phyloP scores from a whole-genome alignment of 208 protist genomes.

The Naegleria gruberi region DNA sequence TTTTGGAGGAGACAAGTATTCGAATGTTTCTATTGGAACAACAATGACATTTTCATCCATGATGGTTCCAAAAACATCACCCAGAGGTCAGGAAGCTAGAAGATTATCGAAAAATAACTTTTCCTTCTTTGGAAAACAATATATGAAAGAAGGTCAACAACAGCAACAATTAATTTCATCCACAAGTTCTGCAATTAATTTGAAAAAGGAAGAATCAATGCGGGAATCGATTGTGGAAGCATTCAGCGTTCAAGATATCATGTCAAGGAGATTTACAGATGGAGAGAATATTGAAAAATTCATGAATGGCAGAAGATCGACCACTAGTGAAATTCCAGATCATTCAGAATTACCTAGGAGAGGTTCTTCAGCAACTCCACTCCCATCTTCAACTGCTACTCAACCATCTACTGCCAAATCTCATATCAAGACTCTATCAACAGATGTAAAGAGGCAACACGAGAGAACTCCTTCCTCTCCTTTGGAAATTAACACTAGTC shows the following conservation, averaged over 20 bases:
- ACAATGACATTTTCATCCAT: background rate
- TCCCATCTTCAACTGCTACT: background rate
- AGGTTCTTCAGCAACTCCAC: background rate
- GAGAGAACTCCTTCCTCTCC: background rate
- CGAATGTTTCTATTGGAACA: background rate
- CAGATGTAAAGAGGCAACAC: too few species aligned
- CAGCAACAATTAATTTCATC: background rate
- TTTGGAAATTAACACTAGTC: background rate
- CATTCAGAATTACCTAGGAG: too few species aligned
- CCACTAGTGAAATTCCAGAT: background rate
- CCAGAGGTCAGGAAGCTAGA: background rate
- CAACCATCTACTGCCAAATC: background rate
- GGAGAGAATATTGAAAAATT: background rate
- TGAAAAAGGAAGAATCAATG: background rate
- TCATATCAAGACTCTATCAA: background rate
- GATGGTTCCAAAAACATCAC: background rate
- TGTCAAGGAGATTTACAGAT: too few species aligned
- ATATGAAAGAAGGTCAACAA: background rate
- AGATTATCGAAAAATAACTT: background rate
- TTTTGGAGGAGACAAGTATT: background rate
- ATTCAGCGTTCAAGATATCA: background rate
- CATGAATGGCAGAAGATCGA: background rate
- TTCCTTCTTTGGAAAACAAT: background rate
- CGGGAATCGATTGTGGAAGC: background rate
- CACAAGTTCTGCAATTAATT: too few species aligned